Percentiles rank a stretch among this genome's conserved stretches.
Conservation (phyloP, 2,329 filamentous ascomycete species). For the Fusarium albosuccineum region DNA sequence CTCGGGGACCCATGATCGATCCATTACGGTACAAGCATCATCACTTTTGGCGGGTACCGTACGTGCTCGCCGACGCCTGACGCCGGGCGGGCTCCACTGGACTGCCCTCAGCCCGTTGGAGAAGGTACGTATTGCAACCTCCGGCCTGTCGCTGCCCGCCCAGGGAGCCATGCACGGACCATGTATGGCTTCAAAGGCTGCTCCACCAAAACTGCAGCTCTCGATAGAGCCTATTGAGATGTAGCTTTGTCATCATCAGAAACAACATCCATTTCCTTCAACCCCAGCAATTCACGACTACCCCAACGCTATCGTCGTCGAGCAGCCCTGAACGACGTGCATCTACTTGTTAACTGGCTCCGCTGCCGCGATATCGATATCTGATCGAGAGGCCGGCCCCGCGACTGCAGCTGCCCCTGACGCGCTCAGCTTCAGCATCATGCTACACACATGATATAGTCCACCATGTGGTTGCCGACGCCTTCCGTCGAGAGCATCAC, state of each 20-base stretch:
- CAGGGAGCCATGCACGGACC: conserved; percentile 4
- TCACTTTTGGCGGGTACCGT: conserved; percentile 32
- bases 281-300: neutral
- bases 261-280: conserved; percentile 21
- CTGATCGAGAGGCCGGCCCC: conserved; percentile 2
- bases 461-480: conserved; percentile 62
- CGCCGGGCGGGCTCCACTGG: conserved; percentile 24
- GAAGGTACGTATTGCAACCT: conserved; percentile 32
- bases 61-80: conserved; percentile 17
- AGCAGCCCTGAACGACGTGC: neutral
- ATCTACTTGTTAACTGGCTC: neutral
- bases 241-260: conserved; percentile 40
- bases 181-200: conserved; percentile 4
- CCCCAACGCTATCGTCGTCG: neutral
- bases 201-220: conserved; percentile 32
- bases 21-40: conserved; percentile 43
- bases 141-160: neutral
- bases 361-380: neutral
- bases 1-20: conserved; percentile 29
- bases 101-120: neutral
- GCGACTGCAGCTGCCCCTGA: conserved; percentile 17
- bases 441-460: conserved; percentile 51
- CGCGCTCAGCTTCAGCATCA: conserved; percentile 43
- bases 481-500: conserved; percentile 67
- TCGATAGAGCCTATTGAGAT: conserved; percentile 25